Conservation (phyloP, 805 yeast genomes). For the Sugiyamaella boreocaroliniensis region DNA sequence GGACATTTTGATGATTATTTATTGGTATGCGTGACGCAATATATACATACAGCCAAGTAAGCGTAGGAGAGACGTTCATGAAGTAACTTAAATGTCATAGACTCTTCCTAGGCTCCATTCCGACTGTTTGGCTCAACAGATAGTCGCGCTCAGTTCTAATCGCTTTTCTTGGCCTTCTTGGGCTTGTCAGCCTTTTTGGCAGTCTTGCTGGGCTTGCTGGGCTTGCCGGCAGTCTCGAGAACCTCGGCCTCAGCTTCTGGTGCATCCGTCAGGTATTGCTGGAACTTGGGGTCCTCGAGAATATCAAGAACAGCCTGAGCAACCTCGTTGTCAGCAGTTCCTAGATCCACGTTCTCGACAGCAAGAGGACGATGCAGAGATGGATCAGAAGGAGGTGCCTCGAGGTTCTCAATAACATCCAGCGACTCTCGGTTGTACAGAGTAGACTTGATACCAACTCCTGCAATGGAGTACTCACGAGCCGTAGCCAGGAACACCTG, state of each 20-base stretch:
- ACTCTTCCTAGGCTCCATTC: too few relatives aligned
- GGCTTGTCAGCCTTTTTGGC: background rate
- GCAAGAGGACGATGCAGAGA: slow-evolving; percentile 10
- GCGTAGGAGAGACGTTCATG: too few relatives aligned
- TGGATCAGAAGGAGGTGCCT: slow-evolving; percentile 15
- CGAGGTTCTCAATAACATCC: slow-evolving; percentile 33
- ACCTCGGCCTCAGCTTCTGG: background rate
- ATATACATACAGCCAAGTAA: background rate
- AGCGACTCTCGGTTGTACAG: slow-evolving; percentile 50
- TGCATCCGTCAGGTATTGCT: slow-evolving; percentile 31
- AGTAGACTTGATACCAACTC: slow-evolving; percentile 76
- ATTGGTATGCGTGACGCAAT: slow-evolving; percentile 4
- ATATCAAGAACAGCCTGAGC: slow-evolving; percentile 64
- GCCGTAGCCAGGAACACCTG: slow-evolving; percentile 76
- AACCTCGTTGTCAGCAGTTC: slow-evolving; percentile 40
- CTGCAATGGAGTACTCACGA: slow-evolving; percentile 67
- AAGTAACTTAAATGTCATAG: too few relatives aligned
- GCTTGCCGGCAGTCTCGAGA: background rate
- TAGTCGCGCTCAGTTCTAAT: background rate
- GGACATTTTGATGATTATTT: background rate
- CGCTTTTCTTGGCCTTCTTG: background rate
- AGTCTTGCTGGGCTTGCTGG: background rate
- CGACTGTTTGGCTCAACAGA: too few relatives aligned
- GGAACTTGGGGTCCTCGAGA: slow-evolving; percentile 64
- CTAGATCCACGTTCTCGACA: slow-evolving; percentile 24